Base-by-base conservation (phyloP, 164 flowering plant genomes). In the Berberis vulgaris region DNA sequence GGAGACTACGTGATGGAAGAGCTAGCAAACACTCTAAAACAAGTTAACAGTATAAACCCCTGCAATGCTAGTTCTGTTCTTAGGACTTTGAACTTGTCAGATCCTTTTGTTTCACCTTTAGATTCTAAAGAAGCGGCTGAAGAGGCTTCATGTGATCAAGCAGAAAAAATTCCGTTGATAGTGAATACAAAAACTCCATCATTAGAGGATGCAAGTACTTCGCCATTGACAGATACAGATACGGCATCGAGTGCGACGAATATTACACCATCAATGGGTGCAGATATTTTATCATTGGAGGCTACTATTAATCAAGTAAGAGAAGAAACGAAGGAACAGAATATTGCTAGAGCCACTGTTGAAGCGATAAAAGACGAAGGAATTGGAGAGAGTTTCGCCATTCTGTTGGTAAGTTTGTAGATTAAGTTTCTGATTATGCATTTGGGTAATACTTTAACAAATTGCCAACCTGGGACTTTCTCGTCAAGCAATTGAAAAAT, bases 1-100 rank as follows among this genome's bases (percentile, higher is more conserved):
- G 99, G 99, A n/a, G 96, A 91, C 59, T 80, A 65, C 69, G 88
- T 94, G 5, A 67, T 94, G 5, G 82, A 86, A 76, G 90, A 91
- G 75, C 80, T 94, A 13, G 84, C 90, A 1, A 82, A 76, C 57
- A 74, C 75, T 61, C 72, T 89, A 49, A 84, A 81, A 67, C 78
- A 73, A 61, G 65, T 74, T 41, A 70, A 61, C 43, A 73, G 65
- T 13, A 73, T 77, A 38, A 80, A 80, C 10, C 84, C 88, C 0
- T 87, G 91, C 66, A 85, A 86, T 67, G 91, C 87, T 9, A 86
- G 82, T 64, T 82, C 86, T 7, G 79, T 83, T 40, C 74, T 91
- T 11, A 79, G 78, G 71, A 76, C 61, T 62, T 71, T 91, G 65
- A 83, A 85, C 65, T 64, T 81, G 68, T 67, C 78, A 3, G 66